Evolutionary conservation across 1,284 basidiomycete species (phyloP).

Genomic region (Malassezia japonica): DNA sequence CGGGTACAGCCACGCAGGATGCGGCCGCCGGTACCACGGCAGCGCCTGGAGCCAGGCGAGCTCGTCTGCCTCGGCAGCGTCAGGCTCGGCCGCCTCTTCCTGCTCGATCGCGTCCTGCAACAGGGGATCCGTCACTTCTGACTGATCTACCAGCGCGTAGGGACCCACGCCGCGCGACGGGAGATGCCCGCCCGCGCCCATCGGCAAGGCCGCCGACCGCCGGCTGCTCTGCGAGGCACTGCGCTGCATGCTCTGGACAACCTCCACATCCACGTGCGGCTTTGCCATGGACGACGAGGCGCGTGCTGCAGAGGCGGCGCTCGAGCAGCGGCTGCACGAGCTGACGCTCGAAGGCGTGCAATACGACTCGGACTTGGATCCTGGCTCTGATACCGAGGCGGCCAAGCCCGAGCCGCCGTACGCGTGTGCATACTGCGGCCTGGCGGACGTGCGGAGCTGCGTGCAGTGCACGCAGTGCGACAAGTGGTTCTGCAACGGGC

Average conservation of each 20-base stretch:
- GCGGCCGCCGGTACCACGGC: conserved; percentile 36
- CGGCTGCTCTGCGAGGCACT: neutral
- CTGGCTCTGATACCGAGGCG: neutral
- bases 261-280: conserved; percentile 14
- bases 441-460: conserved; percentile 90
- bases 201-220: neutral
- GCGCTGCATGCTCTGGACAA: neutral
- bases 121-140: conserved; percentile 1
- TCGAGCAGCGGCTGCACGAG: neutral
- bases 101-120: neutral
- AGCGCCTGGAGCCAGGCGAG: conserved; percentile 26
- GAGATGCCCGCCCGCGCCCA: neutral
- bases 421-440: conserved; percentile 70
- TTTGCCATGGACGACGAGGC: conserved; percentile 56
- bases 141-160: neutral
- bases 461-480: conserved; percentile 91
- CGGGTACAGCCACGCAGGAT: conserved; percentile 33
- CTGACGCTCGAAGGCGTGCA: neutral
- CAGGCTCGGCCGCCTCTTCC: neutral
- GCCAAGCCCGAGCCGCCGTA: neutral
- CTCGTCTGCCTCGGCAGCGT: neutral
- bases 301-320: conserved; percentile 54
- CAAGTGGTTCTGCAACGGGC: conserved; percentile 98
- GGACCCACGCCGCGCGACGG: neutral
- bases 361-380: neutral